Evolutionary conservation across 768 basidiomycete species (phyloP).

Genomic region (Psilocybe subaeruginosa): DNA sequence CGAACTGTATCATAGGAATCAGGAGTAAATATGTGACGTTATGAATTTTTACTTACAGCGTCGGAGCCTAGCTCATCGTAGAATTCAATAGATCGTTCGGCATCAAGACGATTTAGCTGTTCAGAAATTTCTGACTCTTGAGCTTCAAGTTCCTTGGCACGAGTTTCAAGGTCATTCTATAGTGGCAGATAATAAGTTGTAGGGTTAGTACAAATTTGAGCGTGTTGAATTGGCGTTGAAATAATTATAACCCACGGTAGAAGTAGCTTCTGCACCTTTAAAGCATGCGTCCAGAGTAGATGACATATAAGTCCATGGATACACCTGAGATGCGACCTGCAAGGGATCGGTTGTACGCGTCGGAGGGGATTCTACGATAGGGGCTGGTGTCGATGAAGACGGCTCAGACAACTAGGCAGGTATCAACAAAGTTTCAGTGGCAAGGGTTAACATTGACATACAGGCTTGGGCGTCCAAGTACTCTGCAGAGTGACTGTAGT

Average conservation of each 20-base stretch:
- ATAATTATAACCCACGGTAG: slow-evolving; percentile 27
- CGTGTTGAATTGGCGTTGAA: too few species aligned
- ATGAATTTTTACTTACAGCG: slow-evolving; percentile 29
- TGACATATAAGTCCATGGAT: slow-evolving; percentile 65
- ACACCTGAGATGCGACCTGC: slow-evolving; percentile 53
- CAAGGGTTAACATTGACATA: slow-evolving; percentile 3
- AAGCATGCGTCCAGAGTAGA: slow-evolving; percentile 57
- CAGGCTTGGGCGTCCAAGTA: slow-evolving; percentile 25
- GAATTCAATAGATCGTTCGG: slow-evolving; percentile 45
- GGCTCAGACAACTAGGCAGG: slow-evolving; percentile 12
- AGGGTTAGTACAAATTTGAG: too few species aligned
- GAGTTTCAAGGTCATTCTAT: slow-evolving; percentile 40
- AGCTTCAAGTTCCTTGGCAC: slow-evolving; percentile 32
- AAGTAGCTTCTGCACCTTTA: slow-evolving; percentile 37
- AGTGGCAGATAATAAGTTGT: background rate
- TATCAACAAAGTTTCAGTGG: background rate
- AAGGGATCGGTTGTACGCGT: slow-evolving; percentile 39
- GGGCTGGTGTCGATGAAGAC: background rate
- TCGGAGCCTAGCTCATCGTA: slow-evolving; percentile 46
- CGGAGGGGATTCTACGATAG: slow-evolving; percentile 15
- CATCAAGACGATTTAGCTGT: slow-evolving; percentile 42
- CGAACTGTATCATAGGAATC: slow-evolving; percentile 34
- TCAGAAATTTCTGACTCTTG: slow-evolving; percentile 47
- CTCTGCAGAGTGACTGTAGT: slow-evolving; percentile 27
- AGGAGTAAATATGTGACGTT: background rate